Evolutionary conservation across 805 yeast genomes (phyloP).

Genomic region (Hanseniaspora meyeri): DNA sequence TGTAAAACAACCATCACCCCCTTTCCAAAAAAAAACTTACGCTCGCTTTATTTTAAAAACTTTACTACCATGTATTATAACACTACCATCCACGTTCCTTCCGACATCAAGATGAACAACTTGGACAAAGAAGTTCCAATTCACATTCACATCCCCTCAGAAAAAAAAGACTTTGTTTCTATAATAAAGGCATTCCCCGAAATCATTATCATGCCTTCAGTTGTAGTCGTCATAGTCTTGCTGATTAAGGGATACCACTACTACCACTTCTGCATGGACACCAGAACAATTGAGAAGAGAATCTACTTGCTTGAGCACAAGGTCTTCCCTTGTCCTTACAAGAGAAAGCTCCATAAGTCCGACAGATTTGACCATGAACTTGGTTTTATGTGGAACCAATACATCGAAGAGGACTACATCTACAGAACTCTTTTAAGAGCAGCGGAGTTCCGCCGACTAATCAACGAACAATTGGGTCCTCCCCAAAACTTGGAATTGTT

Average conservation of each 20-base stretch:
- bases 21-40: too few species aligned
- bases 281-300: background rate
- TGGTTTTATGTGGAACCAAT: background rate
- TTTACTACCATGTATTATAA: too few species aligned
- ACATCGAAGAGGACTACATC: background rate
- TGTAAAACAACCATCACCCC: too few species aligned
- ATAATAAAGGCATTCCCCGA: too few species aligned
- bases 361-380: background rate
- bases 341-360: background rate
- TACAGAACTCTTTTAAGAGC: background rate
- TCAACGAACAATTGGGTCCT: background rate
- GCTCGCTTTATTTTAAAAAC: too few species aligned
- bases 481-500: background rate
- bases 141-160: too few species aligned
- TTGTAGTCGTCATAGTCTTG: too few species aligned
- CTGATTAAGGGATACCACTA: background rate
- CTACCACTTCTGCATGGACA: background rate
- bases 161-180: too few species aligned
- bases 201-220: too few species aligned
- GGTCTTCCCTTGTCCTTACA: background rate
- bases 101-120: too few species aligned
- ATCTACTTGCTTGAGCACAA: background rate
- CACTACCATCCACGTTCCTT: too few species aligned
- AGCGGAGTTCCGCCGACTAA: background rate
- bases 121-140: too few species aligned